These are phyloP conservation scores for Vanrija humicola DNA, from an alignment of 1,284 basidiomycete genomes.

Conservation along the genomic window DNA sequence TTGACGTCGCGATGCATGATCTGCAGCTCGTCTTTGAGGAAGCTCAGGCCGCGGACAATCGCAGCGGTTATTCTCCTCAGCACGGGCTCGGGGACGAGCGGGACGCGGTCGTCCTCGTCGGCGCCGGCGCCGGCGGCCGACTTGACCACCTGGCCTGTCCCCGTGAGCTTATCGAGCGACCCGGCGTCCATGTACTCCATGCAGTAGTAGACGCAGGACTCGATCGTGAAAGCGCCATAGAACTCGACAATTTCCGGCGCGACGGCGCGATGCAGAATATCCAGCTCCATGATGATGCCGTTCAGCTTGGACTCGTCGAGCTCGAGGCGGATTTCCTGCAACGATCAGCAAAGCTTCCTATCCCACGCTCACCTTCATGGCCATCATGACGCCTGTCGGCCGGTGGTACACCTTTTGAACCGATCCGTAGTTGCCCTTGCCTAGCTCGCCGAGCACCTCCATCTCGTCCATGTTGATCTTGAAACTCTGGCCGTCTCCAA, in stretches of 20 bases:
- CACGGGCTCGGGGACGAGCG: constrained; percentile 70
- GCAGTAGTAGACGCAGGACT: constrained; percentile 97
- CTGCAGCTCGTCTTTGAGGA: constrained; percentile 91
- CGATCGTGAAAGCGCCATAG: constrained; percentile 98
- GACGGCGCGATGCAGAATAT: constrained; percentile 89
- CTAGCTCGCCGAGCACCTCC: constrained; percentile 76
- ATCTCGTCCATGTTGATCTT: constrained; percentile 96
- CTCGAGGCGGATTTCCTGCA: constrained; percentile 94
- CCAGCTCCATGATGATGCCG: constrained; percentile 97
- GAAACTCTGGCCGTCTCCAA: constrained; percentile 87
- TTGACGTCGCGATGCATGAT: constrained; percentile 96
- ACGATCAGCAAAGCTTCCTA: not conserved
- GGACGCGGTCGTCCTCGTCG: constrained; percentile 35
- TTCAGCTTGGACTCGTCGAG: constrained; percentile 91
- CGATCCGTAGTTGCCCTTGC: constrained; percentile 94
- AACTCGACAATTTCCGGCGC: constrained; percentile 94
- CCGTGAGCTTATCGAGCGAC: constrained; percentile 79
- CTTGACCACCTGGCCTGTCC: constrained; percentile 33
- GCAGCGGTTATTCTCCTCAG: constrained; percentile 75
- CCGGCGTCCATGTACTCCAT: constrained; percentile 99
- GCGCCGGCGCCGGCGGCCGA: constrained; percentile 14
- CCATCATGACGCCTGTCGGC: constrained; percentile 93
- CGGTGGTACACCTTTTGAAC: constrained; percentile 93
- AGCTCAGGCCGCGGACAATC: constrained; percentile 88
- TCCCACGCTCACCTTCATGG: constrained; percentile 76